Base-by-base conservation (phyloP, 2,329 filamentous ascomycete species). In the Pseudogymnoascus sp. region DNA sequence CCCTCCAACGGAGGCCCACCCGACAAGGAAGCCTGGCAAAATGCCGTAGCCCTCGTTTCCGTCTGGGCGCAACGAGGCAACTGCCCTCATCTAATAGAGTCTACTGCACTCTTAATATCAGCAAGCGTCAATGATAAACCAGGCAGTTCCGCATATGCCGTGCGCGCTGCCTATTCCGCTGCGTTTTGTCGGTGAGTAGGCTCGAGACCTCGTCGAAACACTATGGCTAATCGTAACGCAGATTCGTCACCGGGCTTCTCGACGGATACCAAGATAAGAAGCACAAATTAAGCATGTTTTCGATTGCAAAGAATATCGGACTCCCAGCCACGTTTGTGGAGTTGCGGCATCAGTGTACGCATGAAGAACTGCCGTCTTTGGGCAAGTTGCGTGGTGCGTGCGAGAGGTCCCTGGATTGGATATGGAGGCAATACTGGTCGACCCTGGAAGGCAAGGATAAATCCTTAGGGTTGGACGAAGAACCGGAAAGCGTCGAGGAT, bases 371-470 rank as follows among this genome's bases (percentile, higher is more conserved):
- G 64, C 93, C 93, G 0, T 86, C 87, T 1, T 78, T 96, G 62
- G 80, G 83, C 10, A 86, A 91, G 67, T 78, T 97, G 66, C 84
- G 91, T 62, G 81, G 81, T 37, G 89, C 89, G 1, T 85, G 88
- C 1, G 77, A 80, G 67, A 85, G 88, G 69, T 90, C 89, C 0
- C 79, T 97, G 66, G 79, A 80, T 51, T 97, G 93, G 93, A 86
- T 97, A 61, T 96, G 91, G 90, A 82, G 86, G 62, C 90, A 90
- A 74, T 97, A 96, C 78, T 97, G 93, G 93, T 76, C 71, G 11
- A 76, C 77, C 39, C 72, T 86, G 18, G 78, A 80, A 63, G 70
- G 69, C 40, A 61, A 63, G 12, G 68, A 75, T 74, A 71, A 37
- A 40, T 26, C 14, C 14, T n/a, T 10, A 5, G 62, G n/a, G n/a